phyloP scores from a whole-genome alignment of 106 monocot species.

The Acanthochlamys bracteata region DNA sequence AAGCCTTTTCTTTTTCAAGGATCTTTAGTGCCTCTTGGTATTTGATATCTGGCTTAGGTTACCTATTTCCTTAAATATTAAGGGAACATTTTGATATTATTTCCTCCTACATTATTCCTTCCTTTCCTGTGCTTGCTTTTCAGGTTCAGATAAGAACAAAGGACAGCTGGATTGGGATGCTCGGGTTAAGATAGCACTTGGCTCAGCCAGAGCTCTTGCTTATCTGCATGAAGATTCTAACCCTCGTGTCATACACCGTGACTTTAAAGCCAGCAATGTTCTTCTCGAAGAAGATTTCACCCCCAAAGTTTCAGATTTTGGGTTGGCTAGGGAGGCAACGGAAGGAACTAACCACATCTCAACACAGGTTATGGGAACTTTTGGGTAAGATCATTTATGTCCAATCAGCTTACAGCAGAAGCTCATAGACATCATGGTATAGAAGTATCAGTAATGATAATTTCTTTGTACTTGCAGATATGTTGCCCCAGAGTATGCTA shows the following conservation, averaged over 20 bases:
- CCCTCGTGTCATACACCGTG: slow-evolving; percentile 91
- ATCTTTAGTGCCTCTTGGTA: too few species aligned
- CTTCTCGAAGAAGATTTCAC: slow-evolving; percentile 88
- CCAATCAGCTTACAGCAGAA: too few species aligned
- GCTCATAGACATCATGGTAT: too few species aligned
- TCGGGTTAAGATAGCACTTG: slow-evolving; percentile 90
- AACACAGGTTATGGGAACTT: slow-evolving; percentile 92
- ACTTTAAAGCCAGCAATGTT: slow-evolving; percentile 95
- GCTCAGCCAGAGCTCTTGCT: slow-evolving; percentile 88
- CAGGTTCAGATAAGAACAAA: slow-evolving; percentile 63
- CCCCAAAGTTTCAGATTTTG: slow-evolving; percentile 96
- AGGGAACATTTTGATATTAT: too few species aligned
- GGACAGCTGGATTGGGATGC: slow-evolving; percentile 71
- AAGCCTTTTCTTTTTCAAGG: too few species aligned
- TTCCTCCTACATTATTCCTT: neutral
- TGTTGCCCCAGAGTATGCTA: slow-evolving; percentile 97
- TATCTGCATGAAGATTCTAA: slow-evolving; percentile 97
- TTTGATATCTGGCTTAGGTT: too few species aligned
- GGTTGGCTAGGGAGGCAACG: slow-evolving; percentile 88
- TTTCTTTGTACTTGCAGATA: slow-evolving; percentile 39
- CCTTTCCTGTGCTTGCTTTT: neutral
- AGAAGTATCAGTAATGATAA: too few species aligned
- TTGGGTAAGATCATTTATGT: slow-evolving; percentile 49
- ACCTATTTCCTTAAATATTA: too few species aligned
- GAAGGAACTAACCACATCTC: slow-evolving; percentile 81